Percentiles rank a stretch among this genome's conserved stretches.
Conservation (phyloP, 108 stramenopile genomes). For the Nitzschia inconspicua region DNA sequence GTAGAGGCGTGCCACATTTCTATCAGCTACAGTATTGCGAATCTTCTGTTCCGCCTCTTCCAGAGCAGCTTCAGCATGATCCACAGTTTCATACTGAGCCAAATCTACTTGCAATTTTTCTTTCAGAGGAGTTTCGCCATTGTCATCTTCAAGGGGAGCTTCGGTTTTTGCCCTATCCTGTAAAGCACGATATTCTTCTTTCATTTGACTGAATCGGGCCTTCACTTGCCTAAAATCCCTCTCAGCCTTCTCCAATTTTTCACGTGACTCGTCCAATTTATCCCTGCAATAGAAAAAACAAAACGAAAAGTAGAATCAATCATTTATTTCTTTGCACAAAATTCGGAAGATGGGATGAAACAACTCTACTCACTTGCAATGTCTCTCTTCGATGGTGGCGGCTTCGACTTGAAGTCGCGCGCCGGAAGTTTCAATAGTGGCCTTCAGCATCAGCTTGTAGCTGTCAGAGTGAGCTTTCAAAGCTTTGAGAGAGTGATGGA, state of each 20-base stretch:
- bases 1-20: constrained; percentile 57
- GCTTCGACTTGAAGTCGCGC: constrained; percentile 52
- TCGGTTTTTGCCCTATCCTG: constrained; percentile 10
- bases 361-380: constrained; percentile 42
- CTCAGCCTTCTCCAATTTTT: background rate
- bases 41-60: constrained; percentile 62
- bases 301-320: background rate
- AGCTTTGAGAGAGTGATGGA: constrained; percentile 31
- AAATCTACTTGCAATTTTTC: constrained; percentile 19
- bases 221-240: background rate
- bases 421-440: constrained; percentile 36
- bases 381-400: constrained; percentile 31
- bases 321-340: background rate
- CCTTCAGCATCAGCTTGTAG: constrained; percentile 51
- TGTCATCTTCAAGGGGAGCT: constrained; percentile 43
- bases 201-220: background rate
- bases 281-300: background rate
- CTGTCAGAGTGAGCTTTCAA: constrained; percentile 45
- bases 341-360: background rate
- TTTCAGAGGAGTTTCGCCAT: constrained; percentile 36
- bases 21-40: constrained; percentile 54
- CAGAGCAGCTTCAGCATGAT: constrained; percentile 50
- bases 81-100: constrained; percentile 18
- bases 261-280: constrained; percentile 9
- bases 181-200: constrained; percentile 3